Base-by-base conservation (phyloP, 73 alveolate species). In the Paramecium octaurelia region DNA sequence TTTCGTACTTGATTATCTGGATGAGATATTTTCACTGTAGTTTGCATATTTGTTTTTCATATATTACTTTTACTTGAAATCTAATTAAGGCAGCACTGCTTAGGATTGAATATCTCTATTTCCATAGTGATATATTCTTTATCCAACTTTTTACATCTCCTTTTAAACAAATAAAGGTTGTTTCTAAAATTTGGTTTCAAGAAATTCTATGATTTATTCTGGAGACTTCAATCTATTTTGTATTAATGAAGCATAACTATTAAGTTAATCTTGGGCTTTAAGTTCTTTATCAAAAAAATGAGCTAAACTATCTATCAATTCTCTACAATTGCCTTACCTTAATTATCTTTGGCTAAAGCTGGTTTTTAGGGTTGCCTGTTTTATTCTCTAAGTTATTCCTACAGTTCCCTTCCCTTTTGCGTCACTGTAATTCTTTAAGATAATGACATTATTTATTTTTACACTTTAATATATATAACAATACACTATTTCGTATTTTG, bases 341-440 rank as follows among this genome's bases (percentile, higher is more conserved):
- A 68, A 68, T 24, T 31, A 4, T 27, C 40, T 16, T 68, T 68
- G 10, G 24, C 46, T 16, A 12, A 31, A 0, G 46, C 21, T 27
- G 40, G 27, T 7, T 68, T 31, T 31, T 27, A n/a, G 11, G 40
- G 46, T 68, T 24, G 20, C 11, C 50, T 68, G 24, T 11, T 68
- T 34, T 31, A 8, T 11, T 68, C 84, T n/a, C 46, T 68, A 14
- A 68, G 27, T 34, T 68, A 68, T 4, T 68, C 84, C n/a, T 68
- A 24, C 0, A 68, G 46, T 34, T 68, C 84, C 27, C 46, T 31
- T 68, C 84, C 84, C 21, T 68, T 68, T 27, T 16, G 1, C 1
- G 84, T 68, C 84, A 68, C 84, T 24, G 84, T 68, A 11, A 68
- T 68, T 34, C 84, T 68, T 24, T 68, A 68, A 54, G 69, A 54